phyloP scores from a whole-genome alignment of 1,139 yeast genomes.

The Magnusiomyces ingens region DNA sequence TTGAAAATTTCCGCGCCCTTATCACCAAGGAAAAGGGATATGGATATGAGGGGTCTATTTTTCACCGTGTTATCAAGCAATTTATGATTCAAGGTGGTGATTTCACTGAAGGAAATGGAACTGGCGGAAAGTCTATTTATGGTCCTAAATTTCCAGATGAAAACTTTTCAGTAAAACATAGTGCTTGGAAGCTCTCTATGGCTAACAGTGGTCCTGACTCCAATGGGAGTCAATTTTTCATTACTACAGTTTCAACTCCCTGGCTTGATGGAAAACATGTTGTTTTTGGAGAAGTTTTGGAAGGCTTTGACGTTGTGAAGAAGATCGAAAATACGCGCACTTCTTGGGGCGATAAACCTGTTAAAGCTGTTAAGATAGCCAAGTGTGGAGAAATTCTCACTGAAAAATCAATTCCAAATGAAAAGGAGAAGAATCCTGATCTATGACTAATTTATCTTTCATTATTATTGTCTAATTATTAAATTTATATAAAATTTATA shows the following conservation, averaged over 20 bases:
- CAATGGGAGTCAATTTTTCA: conserved; percentile 93
- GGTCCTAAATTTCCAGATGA: conserved; percentile 85
- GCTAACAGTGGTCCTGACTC: conserved; percentile 96
- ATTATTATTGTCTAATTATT: neutral
- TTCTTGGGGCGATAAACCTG: conserved; percentile 62
- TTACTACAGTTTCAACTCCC: conserved; percentile 82
- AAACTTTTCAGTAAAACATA: conserved; percentile 75
- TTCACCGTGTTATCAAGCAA: conserved; percentile 92
- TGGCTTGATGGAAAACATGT: conserved; percentile 96
- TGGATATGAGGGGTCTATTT: conserved; percentile 76
- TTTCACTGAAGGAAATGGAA: conserved; percentile 85
- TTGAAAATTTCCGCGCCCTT: conserved; percentile 67
- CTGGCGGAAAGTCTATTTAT: conserved; percentile 94
- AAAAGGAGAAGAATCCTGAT: conserved; percentile 27
- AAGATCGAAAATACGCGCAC: conserved; percentile 73
- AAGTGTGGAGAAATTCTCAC: conserved; percentile 64
- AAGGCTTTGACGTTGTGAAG: conserved; percentile 77
- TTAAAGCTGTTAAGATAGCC: conserved; percentile 61
- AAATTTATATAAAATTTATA: neutral
- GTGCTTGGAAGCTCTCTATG: conserved; percentile 73
- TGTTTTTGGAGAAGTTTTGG: conserved; percentile 89
- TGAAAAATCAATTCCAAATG: conserved; percentile 12
- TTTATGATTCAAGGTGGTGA: conserved; percentile 99
- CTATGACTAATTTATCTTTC: neutral
- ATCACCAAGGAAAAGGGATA: conserved; percentile 75